These are phyloP conservation scores for Taphrina flavorubra DNA, from an alignment of 1,139 yeast species.

Conservation along the genomic window DNA sequence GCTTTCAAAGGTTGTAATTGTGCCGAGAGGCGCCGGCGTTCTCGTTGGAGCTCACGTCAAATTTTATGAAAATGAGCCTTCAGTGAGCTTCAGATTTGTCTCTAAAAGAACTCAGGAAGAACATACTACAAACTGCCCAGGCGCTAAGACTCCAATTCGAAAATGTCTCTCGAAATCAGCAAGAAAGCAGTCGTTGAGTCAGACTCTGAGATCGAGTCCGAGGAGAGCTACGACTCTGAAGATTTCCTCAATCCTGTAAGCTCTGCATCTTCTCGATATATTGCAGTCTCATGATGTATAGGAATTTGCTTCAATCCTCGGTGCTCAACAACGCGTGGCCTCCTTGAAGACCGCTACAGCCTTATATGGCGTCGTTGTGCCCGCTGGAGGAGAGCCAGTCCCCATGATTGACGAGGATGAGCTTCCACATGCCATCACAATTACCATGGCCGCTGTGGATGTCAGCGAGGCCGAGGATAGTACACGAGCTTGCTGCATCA, in stretches of 20 bases:
- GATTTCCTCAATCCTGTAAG: conserved; percentile 37
- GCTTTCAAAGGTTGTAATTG: too few species aligned
- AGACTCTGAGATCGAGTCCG: conserved; percentile 27
- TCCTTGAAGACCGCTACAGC: conserved; percentile 36
- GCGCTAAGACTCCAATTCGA: background rate
- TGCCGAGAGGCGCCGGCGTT: background rate
- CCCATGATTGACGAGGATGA: conserved; percentile 69
- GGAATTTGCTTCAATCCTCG: conserved; percentile 40
- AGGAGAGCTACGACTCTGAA: conserved; percentile 27
- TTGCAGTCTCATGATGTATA: background rate
- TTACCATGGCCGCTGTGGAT: conserved; percentile 95
- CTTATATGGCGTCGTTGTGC: conserved; percentile 27
- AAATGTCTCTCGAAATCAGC: conserved; percentile 9
- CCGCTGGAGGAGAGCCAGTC: conserved; percentile 60
- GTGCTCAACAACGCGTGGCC: conserved; percentile 36
- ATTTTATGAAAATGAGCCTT: conserved; percentile 7
- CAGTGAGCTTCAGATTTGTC: background rate
- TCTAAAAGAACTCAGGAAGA: background rate
- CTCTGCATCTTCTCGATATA: background rate
- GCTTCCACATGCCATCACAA: conserved; percentile 83
- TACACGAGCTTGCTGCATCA: conserved; percentile 78
- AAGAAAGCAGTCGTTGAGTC: conserved; percentile 3
- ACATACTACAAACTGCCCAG: background rate
- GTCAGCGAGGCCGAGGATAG: conserved; percentile 83
- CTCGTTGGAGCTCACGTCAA: conserved; percentile 9